phyloP scores from a whole-genome alignment of 768 basidiomycete genomes.

The Boletus huronensis region DNA sequence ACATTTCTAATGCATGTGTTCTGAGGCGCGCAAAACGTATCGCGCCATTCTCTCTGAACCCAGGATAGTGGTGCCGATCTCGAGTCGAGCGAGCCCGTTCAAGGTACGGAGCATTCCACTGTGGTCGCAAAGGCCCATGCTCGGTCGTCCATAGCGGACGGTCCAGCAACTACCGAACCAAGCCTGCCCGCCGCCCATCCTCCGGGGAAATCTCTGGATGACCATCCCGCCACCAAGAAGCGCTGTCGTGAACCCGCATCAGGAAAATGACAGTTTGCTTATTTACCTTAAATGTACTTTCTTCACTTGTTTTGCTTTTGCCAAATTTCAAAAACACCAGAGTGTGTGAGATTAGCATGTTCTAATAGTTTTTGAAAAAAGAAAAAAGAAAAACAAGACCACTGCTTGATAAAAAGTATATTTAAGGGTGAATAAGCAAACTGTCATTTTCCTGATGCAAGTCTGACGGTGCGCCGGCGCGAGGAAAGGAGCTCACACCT shows the following conservation, averaged over 20 bases:
- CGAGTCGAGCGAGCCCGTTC: not conserved
- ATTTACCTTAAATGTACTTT: no score
- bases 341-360: no score
- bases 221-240: constrained; percentile 11
- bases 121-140: not conserved
- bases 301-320: no score
- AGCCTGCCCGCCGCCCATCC: not conserved
- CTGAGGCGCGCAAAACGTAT: constrained; percentile 81
- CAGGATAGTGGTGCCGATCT: constrained; percentile 51
- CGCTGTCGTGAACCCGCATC: constrained; percentile 23
- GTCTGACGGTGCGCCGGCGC: no score
- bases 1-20: not conserved
- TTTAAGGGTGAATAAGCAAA: no score
- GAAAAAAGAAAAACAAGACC: no score
- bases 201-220: not conserved
- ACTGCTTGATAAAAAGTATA: no score
- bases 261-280: no score
- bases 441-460: no score
- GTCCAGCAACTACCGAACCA: not conserved
- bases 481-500: no score
- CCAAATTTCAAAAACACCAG: no score
- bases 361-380: no score
- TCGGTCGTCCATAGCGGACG: not conserved
- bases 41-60: constrained; percentile 79
- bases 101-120: not conserved